Evolutionary conservation across 2,329 filamentous ascomycete species (phyloP).

Genomic region (Fusarium sambucinum): DNA sequence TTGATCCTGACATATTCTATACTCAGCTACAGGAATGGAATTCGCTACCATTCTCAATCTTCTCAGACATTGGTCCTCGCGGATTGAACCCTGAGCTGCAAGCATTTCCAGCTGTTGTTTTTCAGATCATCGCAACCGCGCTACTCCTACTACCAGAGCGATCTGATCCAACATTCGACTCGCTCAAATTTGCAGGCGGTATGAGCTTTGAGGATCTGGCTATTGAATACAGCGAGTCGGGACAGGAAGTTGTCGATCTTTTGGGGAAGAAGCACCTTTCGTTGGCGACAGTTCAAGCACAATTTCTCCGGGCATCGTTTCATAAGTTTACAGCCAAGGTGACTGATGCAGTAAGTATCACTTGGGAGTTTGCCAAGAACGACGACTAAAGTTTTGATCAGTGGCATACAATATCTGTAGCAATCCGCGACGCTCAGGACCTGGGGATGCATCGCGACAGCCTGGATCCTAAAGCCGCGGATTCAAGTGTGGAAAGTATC

Average conservation of each 20-base stretch:
- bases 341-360: slow-evolving; percentile 62
- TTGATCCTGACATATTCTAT: slow-evolving; percentile 66
- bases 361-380: neutral
- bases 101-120: slow-evolving; percentile 70
- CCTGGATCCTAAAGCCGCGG: slow-evolving; percentile 62
- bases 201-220: slow-evolving; percentile 73
- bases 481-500: slow-evolving; percentile 61
- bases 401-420: slow-evolving; percentile 68
- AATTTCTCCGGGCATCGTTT: slow-evolving; percentile 67
- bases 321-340: slow-evolving; percentile 71
- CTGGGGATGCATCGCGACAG: slow-evolving; percentile 69
- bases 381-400: slow-evolving; percentile 39
- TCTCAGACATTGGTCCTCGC: slow-evolving; percentile 63
- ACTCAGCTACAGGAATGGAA: slow-evolving; percentile 67
- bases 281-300: slow-evolving; percentile 67
- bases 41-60: slow-evolving; percentile 62
- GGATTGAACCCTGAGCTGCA: slow-evolving; percentile 64
- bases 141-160: slow-evolving; percentile 65
- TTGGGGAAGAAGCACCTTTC: slow-evolving; percentile 69
- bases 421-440: slow-evolving; percentile 72
- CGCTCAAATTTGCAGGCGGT: slow-evolving; percentile 68
- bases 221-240: slow-evolving; percentile 70
- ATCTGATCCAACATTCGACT: slow-evolving; percentile 63
- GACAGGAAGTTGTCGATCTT: slow-evolving; percentile 64
- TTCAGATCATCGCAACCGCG: slow-evolving; percentile 68